These are phyloP conservation scores for Candida nonsorbophila DNA, from an alignment of 805 yeast genomes.

Conservation along the genomic window DNA sequence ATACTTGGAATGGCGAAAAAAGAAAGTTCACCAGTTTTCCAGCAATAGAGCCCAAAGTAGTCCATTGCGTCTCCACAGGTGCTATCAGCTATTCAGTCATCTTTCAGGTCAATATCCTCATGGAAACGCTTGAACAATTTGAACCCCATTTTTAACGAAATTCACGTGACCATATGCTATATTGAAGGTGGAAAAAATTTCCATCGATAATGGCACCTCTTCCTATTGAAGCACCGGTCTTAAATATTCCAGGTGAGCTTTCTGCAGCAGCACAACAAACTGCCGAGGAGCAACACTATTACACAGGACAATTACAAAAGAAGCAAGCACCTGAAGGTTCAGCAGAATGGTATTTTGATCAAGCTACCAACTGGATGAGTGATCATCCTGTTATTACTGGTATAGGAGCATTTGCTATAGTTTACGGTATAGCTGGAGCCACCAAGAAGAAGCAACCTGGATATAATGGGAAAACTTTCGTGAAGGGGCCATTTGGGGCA, in stretches of 20 bases:
- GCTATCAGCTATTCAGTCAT: no score
- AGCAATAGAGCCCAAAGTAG: no score
- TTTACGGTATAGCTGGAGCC: conserved; percentile 61
- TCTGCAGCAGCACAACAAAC: conserved; percentile 14
- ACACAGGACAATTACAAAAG: conserved; percentile 36
- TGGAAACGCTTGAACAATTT: no score
- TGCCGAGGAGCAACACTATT: conserved; percentile 16
- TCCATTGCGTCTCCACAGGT: no score
- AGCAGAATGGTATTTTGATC: conserved; percentile 62
- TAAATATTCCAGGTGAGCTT: conserved; percentile 52
- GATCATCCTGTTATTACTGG: conserved; percentile 75
- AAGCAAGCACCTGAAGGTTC: conserved; percentile 40
- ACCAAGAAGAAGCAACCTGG: conserved; percentile 69
- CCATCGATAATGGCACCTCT: conserved; percentile 12
- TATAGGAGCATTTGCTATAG: conserved; percentile 60
- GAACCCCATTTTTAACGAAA: no score
- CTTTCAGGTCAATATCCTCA: no score
- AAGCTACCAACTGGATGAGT: conserved; percentile 53
- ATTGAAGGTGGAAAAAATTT: conserved; percentile 4
- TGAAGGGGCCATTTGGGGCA: conserved; percentile 86
- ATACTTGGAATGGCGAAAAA: no score
- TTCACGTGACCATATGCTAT: no score
- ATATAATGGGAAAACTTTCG: conserved; percentile 57
- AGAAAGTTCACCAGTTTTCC: no score
- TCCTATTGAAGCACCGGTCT: conserved; percentile 47